Evolutionary conservation across 2,329 filamentous ascomycete species (phyloP).

Genomic region (Colletotrichum falcatum): DNA sequence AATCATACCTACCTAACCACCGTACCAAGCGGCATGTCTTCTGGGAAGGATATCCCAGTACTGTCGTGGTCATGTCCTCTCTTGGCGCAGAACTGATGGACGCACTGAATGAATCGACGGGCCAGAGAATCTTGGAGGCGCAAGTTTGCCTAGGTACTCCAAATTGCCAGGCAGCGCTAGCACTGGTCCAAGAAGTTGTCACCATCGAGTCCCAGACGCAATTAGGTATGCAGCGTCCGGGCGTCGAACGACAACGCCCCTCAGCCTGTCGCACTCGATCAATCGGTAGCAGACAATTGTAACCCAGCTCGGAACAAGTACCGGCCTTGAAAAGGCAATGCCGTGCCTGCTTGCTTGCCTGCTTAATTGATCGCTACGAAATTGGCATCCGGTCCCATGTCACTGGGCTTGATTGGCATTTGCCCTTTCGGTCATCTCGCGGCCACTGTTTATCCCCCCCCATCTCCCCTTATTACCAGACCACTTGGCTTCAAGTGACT

Average conservation of each 20-base stretch:
- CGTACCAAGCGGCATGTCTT: background rate
- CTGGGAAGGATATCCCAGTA: constrained; percentile 4
- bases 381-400: background rate
- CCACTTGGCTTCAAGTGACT: constrained; percentile 7
- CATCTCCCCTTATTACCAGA: background rate
- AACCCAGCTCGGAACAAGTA: background rate
- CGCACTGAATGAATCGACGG: background rate
- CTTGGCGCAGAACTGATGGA: background rate
- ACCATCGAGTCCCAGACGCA: background rate
- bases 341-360: background rate
- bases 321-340: background rate
- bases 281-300: constrained; percentile 1
- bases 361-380: background rate
- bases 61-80: too few relatives aligned
- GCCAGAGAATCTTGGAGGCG: background rate
- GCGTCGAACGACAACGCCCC: background rate
- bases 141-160: background rate
- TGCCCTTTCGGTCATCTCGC: background rate
- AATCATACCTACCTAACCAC: constrained; percentile 7
- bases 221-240: background rate
- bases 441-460: background rate
- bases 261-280: background rate
- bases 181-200: background rate
- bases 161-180: background rate
- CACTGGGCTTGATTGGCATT: background rate